Evolutionary conservation across 2,329 filamentous ascomycete species (phyloP).

Genomic region (Metarhizium anisopliae): DNA sequence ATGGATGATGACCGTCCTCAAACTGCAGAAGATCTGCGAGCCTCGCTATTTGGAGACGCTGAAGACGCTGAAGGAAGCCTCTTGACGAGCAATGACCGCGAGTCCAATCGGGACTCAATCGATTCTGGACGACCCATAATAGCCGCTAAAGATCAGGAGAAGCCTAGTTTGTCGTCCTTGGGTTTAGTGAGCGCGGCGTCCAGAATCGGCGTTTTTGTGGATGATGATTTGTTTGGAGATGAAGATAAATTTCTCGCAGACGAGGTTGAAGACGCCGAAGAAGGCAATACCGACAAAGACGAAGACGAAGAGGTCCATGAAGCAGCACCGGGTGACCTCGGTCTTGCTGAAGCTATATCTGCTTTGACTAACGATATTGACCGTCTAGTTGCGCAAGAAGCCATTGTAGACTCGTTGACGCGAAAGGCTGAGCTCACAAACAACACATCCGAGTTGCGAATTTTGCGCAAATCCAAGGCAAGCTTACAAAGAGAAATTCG

Average conservation of each 20-base stretch:
- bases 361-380: conserved; percentile 86
- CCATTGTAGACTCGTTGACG: conserved; percentile 82
- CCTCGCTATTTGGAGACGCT: conserved; percentile 49
- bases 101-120: conserved; percentile 53
- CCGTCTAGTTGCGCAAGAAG: conserved; percentile 76
- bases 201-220: conserved; percentile 83
- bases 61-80: conserved; percentile 35
- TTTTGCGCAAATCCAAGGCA: conserved; percentile 85
- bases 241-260: conserved; percentile 80
- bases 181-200: conserved; percentile 83
- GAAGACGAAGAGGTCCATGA: conserved; percentile 80
- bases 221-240: conserved; percentile 88
- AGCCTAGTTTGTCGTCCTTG: conserved; percentile 82
- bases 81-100: conserved; percentile 45
- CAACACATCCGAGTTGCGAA: conserved; percentile 86
- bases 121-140: conserved; percentile 34
- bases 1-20: conserved; percentile 67
- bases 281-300: conserved; percentile 41
- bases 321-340: conserved; percentile 88
- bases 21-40: conserved; percentile 53
- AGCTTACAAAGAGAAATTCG: conserved; percentile 88
- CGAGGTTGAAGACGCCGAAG: conserved; percentile 66
- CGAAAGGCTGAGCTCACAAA: conserved; percentile 95
- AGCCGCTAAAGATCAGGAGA: conserved; percentile 43
- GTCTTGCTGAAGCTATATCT: conserved; percentile 85